Conservation (phyloP, 768 basidiomycete genomes). For the Leucosporidium yakuticum region DNA sequence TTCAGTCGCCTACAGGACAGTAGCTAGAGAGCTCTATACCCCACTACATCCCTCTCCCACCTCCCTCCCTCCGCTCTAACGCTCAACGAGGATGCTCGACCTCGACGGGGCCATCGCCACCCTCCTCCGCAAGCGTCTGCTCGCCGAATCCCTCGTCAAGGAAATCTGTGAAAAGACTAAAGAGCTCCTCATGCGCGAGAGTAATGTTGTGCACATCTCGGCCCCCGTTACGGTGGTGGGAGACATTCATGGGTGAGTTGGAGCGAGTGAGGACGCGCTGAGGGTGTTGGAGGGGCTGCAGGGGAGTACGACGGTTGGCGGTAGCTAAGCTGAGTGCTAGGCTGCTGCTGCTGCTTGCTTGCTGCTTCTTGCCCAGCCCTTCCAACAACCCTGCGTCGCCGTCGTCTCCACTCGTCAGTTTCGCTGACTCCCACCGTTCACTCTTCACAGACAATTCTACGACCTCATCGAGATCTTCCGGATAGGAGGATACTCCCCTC, state of each 20-base stretch:
- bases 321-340: neutral
- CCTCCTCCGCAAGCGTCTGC: constrained; percentile 55
- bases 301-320: neutral
- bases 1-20: neutral
- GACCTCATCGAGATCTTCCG: constrained; percentile 98
- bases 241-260: constrained; percentile 90
- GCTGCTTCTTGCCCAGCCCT: neutral
- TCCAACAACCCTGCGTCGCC: neutral
- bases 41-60: neutral
- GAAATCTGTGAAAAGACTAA: constrained; percentile 99
- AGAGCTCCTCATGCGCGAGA: constrained; percentile 97
- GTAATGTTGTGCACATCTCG: constrained; percentile 93
- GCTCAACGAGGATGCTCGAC: constrained; percentile 21
- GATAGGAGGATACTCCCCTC: constrained; percentile 92
- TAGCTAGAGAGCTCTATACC: neutral
- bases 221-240: constrained; percentile 98
- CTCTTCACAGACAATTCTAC: constrained; percentile 79
- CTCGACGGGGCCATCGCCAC: constrained; percentile 33
- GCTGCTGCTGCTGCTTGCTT: neutral
- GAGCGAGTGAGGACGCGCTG: neutral
- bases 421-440: neutral
- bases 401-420: neutral
- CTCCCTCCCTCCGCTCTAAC: neutral
- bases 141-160: constrained; percentile 86
- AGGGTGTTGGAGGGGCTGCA: neutral